Evolutionary conservation across 139 green algal species (phyloP).

Genomic region (Asterochloris erici): DNA sequence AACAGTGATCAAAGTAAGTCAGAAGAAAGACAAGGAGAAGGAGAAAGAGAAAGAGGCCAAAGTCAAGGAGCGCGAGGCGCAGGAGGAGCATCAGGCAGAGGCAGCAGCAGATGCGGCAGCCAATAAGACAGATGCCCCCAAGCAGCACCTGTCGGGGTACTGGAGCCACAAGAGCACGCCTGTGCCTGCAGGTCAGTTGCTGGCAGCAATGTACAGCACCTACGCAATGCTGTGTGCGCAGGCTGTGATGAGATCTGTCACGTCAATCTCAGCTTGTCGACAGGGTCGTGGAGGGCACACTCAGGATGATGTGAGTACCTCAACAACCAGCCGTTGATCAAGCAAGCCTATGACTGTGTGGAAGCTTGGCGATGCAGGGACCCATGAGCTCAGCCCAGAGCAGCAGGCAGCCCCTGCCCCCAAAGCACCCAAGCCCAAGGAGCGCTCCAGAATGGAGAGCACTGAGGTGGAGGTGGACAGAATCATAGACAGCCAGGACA

Average conservation of each 20-base stretch:
- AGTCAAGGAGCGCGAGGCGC: not conserved
- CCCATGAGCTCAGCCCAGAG: not conserved
- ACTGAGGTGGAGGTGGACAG: conserved; percentile 75
- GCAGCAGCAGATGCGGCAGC: not conserved
- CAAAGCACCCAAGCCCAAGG: not conserved
- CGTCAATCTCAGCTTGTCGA: no score
- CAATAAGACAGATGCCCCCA: not conserved
- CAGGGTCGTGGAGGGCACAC: no score
- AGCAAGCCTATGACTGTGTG: no score
- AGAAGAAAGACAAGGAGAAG: conserved; percentile 38
- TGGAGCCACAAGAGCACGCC: no score
- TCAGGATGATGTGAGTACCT: no score
- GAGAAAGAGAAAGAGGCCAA: conserved; percentile 18
- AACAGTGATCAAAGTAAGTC: conserved; percentile 61
- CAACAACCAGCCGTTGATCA: no score
- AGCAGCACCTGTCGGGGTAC: not conserved
- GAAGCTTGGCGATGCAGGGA: not conserved
- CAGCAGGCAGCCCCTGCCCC: not conserved
- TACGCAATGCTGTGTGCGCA: not conserved
- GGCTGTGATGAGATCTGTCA: no score
- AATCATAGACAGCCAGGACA: conserved; percentile 95
- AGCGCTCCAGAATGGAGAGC: not conserved
- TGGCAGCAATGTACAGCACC: not conserved
- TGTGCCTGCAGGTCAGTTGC: no score
- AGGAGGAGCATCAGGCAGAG: not conserved